Conservation (phyloP, 2,329 filamentous ascomycete species). For the Exserohilum turcica region DNA sequence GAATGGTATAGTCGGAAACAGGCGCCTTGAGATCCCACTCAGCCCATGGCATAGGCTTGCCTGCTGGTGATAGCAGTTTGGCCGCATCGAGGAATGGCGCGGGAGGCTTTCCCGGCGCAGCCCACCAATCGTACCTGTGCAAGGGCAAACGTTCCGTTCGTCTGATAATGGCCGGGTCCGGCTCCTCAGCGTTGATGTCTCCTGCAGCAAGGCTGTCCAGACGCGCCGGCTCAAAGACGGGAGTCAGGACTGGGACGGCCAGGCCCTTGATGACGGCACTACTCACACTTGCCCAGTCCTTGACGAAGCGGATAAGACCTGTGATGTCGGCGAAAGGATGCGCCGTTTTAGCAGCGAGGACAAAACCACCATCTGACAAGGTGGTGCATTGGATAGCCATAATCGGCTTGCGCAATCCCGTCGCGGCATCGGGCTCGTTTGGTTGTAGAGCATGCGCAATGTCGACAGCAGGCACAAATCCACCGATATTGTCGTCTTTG, state of each 20-base stretch:
- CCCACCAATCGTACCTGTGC: constrained; percentile 20
- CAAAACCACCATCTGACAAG: constrained; percentile 10
- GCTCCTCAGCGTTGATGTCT: neutral
- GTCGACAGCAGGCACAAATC: neutral
- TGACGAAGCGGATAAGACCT: constrained; percentile 5
- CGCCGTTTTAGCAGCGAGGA: constrained; percentile 9
- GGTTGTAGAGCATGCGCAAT: constrained; percentile 1
- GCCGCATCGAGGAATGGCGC: constrained; percentile 4
- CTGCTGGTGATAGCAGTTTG: neutral
- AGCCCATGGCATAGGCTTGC: constrained; percentile 10
- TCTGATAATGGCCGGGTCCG: constrained; percentile 3
- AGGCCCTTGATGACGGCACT: neutral
- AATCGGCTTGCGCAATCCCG: constrained; percentile 7
- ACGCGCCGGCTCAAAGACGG: constrained; percentile 1
- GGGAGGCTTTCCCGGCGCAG: constrained; percentile 8
- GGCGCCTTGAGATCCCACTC: constrained; percentile 9
- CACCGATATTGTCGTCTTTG: neutral
- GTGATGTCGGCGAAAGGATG: constrained; percentile 17
- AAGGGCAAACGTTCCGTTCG: constrained; percentile 3
- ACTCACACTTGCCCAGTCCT: constrained; percentile 13
- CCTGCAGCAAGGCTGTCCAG: constrained; percentile 2
- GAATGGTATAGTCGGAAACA: constrained; percentile 11
- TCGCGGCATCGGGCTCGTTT: constrained; percentile 7
- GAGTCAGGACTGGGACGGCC: neutral
- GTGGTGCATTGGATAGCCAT: constrained; percentile 15